A percentile compares a stretch with the other conserved stretches of the same genome.
These are phyloP conservation scores for Colletotrichum tamarilloi DNA, from an alignment of 2,329 filamentous ascomycete genomes.

Conservation along the genomic window DNA sequence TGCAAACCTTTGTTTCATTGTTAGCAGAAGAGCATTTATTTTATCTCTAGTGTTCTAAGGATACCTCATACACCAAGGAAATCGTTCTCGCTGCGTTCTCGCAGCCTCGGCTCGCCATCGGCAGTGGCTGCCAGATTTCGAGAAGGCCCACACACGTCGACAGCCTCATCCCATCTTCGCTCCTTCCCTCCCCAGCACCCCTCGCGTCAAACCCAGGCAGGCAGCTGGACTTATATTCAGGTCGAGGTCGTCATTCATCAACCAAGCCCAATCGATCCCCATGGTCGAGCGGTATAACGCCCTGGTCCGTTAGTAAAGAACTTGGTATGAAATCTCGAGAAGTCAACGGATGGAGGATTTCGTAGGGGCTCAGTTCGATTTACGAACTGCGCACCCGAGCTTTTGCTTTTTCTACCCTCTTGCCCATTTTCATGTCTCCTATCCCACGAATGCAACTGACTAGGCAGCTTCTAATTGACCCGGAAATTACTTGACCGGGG, in stretches of 20 bases:
- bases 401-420: neutral
- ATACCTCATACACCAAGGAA: neutral
- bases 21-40: too few species aligned
- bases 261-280: slow-evolving; percentile 1
- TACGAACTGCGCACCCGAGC: neutral
- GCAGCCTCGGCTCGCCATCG: neutral
- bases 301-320: slow-evolving; percentile 16
- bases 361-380: neutral
- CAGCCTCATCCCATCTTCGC: neutral
- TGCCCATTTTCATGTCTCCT: too few species aligned
- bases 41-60: neutral
- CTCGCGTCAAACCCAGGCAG: neutral
- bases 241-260: neutral
- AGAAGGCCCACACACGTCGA: neutral
- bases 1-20: too few species aligned
- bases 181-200: neutral
- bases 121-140: neutral
- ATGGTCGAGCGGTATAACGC: slow-evolving; percentile 16
- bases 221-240: neutral
- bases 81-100: neutral
- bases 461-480: too few species aligned
- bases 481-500: too few species aligned
- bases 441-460: too few species aligned
- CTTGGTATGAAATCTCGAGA: slow-evolving; percentile 11
- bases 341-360: neutral